Evolutionary conservation across 441 rosid species (phyloP).

Genomic region (Pelargonium fulgidum): DNA sequence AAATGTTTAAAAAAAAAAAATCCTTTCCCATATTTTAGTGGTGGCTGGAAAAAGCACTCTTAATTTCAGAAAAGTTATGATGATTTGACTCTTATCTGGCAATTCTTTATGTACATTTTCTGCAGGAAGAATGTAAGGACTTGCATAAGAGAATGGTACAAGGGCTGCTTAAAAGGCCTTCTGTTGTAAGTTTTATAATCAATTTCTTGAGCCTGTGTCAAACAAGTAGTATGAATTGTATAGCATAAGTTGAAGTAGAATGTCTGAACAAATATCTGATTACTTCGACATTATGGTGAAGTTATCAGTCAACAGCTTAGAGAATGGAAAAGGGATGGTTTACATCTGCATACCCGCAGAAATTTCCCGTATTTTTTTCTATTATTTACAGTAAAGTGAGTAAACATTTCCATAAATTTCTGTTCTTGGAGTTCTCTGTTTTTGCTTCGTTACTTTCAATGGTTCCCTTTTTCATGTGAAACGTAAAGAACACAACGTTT

Average conservation of each 20-base stretch:
- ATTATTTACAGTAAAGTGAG: background rate
- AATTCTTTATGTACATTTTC: constrained; percentile 10
- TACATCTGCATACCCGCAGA: too few species aligned
- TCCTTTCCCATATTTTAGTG: background rate
- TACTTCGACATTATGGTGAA: too few species aligned
- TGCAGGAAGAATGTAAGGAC: constrained; percentile 56
- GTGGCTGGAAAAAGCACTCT: background rate
- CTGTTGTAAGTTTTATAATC: constrained; percentile 32
- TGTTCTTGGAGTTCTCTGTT: too few species aligned
- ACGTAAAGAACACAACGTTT: too few species aligned
- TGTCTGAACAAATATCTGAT: background rate
- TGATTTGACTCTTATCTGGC: constrained; percentile 2
- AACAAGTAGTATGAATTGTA: background rate
- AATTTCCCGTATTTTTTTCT: background rate
- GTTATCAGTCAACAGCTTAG: too few species aligned
- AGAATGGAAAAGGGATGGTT: too few species aligned
- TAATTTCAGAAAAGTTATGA: background rate
- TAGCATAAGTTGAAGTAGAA: background rate
- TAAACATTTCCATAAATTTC: too few species aligned
- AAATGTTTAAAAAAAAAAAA: background rate
- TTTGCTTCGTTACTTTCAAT: too few species aligned
- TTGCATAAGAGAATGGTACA: constrained; percentile 31
- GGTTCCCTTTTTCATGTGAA: too few species aligned
- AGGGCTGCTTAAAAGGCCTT: constrained; percentile 30
- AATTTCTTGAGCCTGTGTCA: background rate